Conservation (phyloP, 805 yeast genomes). For the Starmerella davenportii region DNA sequence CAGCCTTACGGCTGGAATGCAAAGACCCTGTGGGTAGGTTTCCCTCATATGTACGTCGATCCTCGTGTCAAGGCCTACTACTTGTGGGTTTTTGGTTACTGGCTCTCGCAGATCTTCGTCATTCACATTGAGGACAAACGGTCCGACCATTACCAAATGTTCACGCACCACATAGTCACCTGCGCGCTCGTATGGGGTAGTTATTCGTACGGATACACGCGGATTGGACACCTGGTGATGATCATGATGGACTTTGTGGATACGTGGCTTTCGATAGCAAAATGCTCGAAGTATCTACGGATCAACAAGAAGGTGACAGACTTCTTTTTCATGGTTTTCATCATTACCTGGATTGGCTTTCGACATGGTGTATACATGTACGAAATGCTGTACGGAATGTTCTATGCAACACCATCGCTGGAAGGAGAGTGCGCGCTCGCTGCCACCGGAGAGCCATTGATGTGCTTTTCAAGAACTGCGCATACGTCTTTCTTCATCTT, state of each 20-base stretch:
- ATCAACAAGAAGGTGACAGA: slow-evolving; percentile 40
- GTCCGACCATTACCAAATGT: slow-evolving; percentile 75
- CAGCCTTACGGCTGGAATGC: slow-evolving; percentile 43
- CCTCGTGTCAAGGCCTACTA: slow-evolving; percentile 47
- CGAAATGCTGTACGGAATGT: slow-evolving; percentile 41
- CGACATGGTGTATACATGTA: slow-evolving; percentile 63
- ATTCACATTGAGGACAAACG: slow-evolving; percentile 61
- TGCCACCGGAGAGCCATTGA: slow-evolving; percentile 10
- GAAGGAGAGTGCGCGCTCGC: slow-evolving; percentile 16
- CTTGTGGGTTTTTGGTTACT: slow-evolving; percentile 50
- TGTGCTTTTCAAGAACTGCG: slow-evolving; percentile 22
- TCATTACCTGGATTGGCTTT: slow-evolving; percentile 48
- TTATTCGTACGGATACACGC: slow-evolving; percentile 50
- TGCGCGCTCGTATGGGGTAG: slow-evolving; percentile 49
- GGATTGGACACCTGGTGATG: slow-evolving; percentile 63
- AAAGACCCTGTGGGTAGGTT: slow-evolving; percentile 40
- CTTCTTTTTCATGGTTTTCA: slow-evolving; percentile 44
- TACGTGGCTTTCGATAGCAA: slow-evolving; percentile 51
- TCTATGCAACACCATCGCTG: slow-evolving; percentile 28
- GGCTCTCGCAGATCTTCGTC: slow-evolving; percentile 66
- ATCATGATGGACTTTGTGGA: slow-evolving; percentile 75
- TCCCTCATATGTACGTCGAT: slow-evolving; percentile 56
- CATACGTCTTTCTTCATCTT: slow-evolving; percentile 34
- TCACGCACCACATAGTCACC: slow-evolving; percentile 74
- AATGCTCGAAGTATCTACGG: slow-evolving; percentile 58